Evolutionary conservation across 106 monocot species (phyloP).

Genomic region (Dactylorhiza incarnata): DNA sequence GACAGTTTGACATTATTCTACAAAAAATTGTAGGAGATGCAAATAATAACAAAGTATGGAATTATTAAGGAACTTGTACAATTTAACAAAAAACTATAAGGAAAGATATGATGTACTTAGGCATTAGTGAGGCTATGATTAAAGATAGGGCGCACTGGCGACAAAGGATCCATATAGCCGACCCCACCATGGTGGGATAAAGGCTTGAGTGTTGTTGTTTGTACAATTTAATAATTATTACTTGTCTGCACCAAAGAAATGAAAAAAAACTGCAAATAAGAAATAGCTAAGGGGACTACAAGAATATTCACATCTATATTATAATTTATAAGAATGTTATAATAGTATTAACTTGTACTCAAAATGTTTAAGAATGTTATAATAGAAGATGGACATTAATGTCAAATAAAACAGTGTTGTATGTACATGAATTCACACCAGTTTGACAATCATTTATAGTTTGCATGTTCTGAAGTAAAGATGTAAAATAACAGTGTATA

Average conservation of each 20-base stretch:
- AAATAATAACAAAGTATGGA: neutral
- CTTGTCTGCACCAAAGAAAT: neutral
- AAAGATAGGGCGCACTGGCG: no score
- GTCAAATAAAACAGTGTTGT: neutral
- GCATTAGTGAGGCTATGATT: no score
- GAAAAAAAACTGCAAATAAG: neutral
- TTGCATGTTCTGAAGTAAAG: neutral
- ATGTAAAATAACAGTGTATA: neutral
- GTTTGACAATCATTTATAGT: neutral
- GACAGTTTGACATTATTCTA: neutral
- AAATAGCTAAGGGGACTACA: neutral
- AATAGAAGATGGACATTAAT: neutral
- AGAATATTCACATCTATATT: neutral
- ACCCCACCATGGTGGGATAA: no score
- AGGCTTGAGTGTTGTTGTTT: no score
- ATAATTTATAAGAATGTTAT: neutral
- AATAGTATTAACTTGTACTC: neutral
- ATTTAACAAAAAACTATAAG: neutral
- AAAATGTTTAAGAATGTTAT: neutral
- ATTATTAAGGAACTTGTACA: neutral
- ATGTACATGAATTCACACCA: neutral
- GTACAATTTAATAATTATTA: neutral
- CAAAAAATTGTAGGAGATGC: neutral
- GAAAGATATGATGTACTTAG: no score
- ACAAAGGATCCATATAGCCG: no score